phyloP scores from a whole-genome alignment of 345 rosid genomes.

The Sisymbrium irio region DNA sequence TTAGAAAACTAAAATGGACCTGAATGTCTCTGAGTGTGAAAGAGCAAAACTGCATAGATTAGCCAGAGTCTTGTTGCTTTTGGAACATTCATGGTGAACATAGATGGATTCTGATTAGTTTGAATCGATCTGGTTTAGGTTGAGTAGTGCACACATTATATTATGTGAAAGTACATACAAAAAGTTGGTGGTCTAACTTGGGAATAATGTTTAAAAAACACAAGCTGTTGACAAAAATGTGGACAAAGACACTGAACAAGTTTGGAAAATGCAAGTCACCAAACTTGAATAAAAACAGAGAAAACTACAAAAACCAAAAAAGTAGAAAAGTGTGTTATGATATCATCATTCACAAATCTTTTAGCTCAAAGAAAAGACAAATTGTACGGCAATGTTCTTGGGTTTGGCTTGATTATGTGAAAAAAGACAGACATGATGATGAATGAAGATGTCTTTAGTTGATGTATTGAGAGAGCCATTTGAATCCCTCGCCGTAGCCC shows the following conservation, averaged over 20 bases:
- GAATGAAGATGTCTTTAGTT: conserved; percentile 37
- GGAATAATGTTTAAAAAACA: conserved; percentile 24
- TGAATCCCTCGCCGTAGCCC: conserved; percentile 79
- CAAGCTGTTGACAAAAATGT: conserved; percentile 13
- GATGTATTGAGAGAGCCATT: conserved; percentile 76
- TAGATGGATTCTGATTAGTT: background rate
- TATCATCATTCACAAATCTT: conserved; percentile 26
- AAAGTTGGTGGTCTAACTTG: conserved; percentile 27
- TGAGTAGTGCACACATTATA: conserved; percentile 6
- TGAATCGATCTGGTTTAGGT: background rate
- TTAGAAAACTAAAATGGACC: background rate
- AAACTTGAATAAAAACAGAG: background rate
- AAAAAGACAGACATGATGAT: background rate
- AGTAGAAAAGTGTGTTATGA: conserved; percentile 6
- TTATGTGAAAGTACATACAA: conserved; percentile 1
- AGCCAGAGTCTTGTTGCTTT: background rate
- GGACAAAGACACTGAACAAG: too few relatives aligned
- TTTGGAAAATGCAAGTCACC: conserved; percentile 32
- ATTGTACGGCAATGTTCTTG: conserved; percentile 13
- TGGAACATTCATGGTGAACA: background rate
- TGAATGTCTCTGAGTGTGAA: conserved; percentile 12
- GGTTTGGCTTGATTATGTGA: conserved; percentile 28
- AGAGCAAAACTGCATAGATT: conserved; percentile 8
- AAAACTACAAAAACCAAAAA: background rate
- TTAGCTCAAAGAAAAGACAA: conserved; percentile 11